These are phyloP conservation scores for Perkinsus chesapeaki DNA, from an alignment of 169 alveolate species.

Conservation along the genomic window DNA sequence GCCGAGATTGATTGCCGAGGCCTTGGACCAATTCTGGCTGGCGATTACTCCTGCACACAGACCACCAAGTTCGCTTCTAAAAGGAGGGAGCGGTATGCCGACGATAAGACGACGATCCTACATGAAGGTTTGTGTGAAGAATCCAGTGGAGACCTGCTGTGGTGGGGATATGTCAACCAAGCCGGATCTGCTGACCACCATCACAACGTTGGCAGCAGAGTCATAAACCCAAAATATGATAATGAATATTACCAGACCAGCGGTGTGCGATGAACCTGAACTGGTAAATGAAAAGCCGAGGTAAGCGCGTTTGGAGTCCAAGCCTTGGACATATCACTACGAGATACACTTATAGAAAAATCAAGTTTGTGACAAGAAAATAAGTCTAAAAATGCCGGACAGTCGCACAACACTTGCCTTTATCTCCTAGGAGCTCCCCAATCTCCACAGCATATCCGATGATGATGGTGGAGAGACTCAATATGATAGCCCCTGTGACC, in stretches of 20 bases:
- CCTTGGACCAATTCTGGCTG: not conserved
- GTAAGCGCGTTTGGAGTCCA: not conserved
- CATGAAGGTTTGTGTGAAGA: not conserved
- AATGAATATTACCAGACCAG: not conserved
- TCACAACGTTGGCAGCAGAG: not conserved
- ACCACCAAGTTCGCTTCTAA: not conserved
- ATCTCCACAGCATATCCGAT: not conserved
- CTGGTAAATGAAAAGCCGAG: not conserved
- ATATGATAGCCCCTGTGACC: not conserved
- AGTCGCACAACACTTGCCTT: not conserved
- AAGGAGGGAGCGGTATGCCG: not conserved
- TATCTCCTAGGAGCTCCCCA: not conserved
- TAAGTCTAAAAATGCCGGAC: not conserved
- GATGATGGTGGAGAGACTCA: not conserved
- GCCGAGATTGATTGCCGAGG: not conserved
- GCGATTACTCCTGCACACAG: not conserved
- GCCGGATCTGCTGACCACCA: not conserved
- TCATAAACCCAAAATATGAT: not conserved
- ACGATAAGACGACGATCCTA: not conserved
- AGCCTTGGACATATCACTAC: not conserved
- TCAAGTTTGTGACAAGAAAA: not conserved
- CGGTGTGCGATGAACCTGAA: not conserved
- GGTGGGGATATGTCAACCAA: not conserved
- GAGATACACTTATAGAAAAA: not conserved
- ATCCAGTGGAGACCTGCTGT: not conserved